phyloP scores from a whole-genome alignment of 306 rosid species.

The Castanea mollissima region DNA sequence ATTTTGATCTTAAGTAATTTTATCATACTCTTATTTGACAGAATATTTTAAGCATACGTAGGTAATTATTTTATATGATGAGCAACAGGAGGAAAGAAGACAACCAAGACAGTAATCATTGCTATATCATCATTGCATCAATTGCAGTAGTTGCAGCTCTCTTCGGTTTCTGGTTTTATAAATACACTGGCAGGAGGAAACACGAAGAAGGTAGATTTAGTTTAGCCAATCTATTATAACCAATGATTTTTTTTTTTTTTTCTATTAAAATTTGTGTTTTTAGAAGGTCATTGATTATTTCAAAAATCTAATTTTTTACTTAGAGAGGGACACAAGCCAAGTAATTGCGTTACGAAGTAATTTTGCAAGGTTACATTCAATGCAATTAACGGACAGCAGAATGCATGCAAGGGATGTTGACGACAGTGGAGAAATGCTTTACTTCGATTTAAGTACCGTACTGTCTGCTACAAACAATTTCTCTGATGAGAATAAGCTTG shows the following conservation, averaged over 20 bases:
- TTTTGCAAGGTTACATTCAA: neutral
- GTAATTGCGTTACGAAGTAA: neutral
- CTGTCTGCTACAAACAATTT: slow-evolving; percentile 17
- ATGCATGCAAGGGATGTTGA: neutral
- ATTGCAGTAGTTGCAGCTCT: slow-evolving; percentile 8
- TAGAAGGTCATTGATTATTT: neutral
- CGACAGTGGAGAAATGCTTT: slow-evolving; percentile 10
- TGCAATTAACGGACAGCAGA: neutral
- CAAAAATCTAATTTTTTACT: neutral
- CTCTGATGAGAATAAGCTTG: slow-evolving; percentile 25
- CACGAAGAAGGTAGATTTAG: neutral
- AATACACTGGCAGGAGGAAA: neutral
- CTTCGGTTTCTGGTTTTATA: slow-evolving; percentile 3
- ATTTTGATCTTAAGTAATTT: too few species aligned
- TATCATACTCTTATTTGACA: too few species aligned
- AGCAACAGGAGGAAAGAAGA: neutral
- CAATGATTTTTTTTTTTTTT: neutral
- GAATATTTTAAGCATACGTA: neutral
- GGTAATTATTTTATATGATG: neutral
- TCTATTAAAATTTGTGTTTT: neutral
- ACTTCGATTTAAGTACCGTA: slow-evolving; percentile 9
- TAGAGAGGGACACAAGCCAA: neutral
- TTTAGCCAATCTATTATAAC: neutral
- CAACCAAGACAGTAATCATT: neutral
- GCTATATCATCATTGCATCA: slow-evolving; percentile 9